Base-by-base conservation (phyloP, 768 basidiomycete genomes). In the Trametes gibbosa region DNA sequence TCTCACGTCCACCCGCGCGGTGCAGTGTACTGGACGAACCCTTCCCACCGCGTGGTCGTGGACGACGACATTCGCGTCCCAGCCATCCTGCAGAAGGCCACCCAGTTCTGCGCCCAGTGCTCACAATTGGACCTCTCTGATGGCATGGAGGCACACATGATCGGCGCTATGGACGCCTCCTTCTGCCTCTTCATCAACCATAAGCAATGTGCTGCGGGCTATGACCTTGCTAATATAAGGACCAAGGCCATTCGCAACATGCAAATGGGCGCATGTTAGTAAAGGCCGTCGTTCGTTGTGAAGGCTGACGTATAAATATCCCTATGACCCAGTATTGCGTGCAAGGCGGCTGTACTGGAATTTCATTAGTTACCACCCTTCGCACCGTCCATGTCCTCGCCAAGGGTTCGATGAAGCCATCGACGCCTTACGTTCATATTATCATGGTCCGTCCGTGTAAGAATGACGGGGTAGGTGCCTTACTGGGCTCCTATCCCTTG, bases 311-410 rank as follows among this genome's bases (percentile, higher is more conserved):
- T n/a, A n/a, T n/a, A n/a, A n/a, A n/a, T n/a, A n/a, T 32, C 29
- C 29, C 5, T 32, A 10, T 32, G 4, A n/a, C 10, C 10, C 51
- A 81, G 80, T 79, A 43, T 76, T 78, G 49, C 77, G 79, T 52
- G 71, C 71, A 10, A 75, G 79, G 50, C 73, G 79, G 5, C 69
- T 80, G 17, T 83, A 84, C 64, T 83, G 80, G 81, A 81, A 78
- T 55, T 81, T 76, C 53, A 61, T 84, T 12, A 76, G 74, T 70
- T 74, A 75, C 24, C 80, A 83, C 65, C 81, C 82, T 5, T 69
- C 73, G 5, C 82, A 84, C 64, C 67, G 75, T 0, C 63, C 72
- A 17, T 73, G 76, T 29, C 79, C 80, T 17, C 50, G 65, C n/a
- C 71, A 73, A 23, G 81, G 79, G 0, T 62, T 78, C 34, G 59